phyloP scores from a whole-genome alignment of 192 early-diverging fungal genomes.

The Dimargaris cristalligena region DNA sequence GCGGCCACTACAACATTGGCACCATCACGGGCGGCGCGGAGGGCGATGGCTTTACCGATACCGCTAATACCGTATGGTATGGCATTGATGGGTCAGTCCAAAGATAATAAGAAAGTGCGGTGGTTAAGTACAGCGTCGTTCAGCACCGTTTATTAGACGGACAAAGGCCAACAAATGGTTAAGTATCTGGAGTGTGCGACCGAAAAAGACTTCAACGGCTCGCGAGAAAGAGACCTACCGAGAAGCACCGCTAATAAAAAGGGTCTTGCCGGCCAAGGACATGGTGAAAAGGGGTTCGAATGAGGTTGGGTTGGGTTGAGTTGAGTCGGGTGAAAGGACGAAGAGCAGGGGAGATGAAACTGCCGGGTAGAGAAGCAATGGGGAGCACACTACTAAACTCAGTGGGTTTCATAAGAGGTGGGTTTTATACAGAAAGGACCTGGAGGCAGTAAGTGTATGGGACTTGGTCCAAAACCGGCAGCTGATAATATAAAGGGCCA shows the following conservation, averaged over 20 bases:
- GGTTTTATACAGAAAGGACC: not conserved
- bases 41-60: constrained; percentile 64
- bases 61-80: constrained; percentile 21
- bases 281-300: constrained; percentile 12
- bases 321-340: not conserved
- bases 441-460: not conserved
- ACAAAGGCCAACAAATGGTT: not conserved
- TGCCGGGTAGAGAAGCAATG: not conserved
- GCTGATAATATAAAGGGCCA: not conserved
- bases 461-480: not conserved
- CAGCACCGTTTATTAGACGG: not conserved
- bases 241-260: constrained; percentile 43
- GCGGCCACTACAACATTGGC: constrained; percentile 55
- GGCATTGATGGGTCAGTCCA: not conserved
- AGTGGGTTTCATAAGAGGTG: too few relatives aligned
- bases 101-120: not conserved
- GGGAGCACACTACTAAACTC: too few relatives aligned
- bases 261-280: constrained; percentile 31
- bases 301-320: not conserved
- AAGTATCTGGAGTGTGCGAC: not conserved
- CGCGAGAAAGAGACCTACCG: constrained; percentile 14
- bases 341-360: not conserved
- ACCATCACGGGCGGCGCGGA: constrained; percentile 46
- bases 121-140: not conserved
- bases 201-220: not conserved